Evolutionary conservation across 2,329 filamentous ascomycete genomes (phyloP), one percentile per base, ranked within the genome.

Genomic region (Colletotrichum cereale): DNA sequence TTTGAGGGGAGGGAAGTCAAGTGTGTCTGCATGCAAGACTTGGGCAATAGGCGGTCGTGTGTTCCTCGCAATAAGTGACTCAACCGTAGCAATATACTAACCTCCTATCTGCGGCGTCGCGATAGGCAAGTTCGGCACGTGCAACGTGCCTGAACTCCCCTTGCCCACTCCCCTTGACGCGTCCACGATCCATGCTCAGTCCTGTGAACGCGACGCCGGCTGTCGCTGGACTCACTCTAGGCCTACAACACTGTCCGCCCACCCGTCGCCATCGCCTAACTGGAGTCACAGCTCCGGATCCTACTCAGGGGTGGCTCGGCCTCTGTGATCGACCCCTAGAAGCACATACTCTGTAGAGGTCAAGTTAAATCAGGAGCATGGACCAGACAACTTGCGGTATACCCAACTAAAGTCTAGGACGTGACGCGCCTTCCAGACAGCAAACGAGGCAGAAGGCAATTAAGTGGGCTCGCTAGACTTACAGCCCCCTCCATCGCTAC

Each of bases 391-490:
- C 26, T n/a, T 38, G 38, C 53, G 53, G 53, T n/a, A 38, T 38
- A 62, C 40, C 42, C 44, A 21, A n/a, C n/a, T 52, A 10, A 11
- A 24, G 16, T 42, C 47, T 62, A 55, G 65, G 42, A 24, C 48
- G 58, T 24, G 58, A 48, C 48, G 60, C 58, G 31, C 56, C 60
- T n/a, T 48, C 29, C 38, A 31, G 18, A 26, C 31, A 47, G 47
- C 21, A 36, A 34, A 38, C 36, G 38, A 38, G 42, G 50, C 16
- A 47, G 50, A 67, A 48, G 50, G 38, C 50, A 64, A 64, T 53
- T 29, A 31, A 50, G 66, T 67, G 66, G 66, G 26, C 56, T 67
- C 34, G 47, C 12, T 18, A 40, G 16, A 29, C 34, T 29, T 16
- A 1, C n/a, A 42, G 38, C 60, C 66, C 26, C 47, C 56, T 40